Evolutionary conservation across 768 basidiomycete species (phyloP), one percentile per base, ranked within the genome.

Genomic region (Pisolithus marmoratus): DNA sequence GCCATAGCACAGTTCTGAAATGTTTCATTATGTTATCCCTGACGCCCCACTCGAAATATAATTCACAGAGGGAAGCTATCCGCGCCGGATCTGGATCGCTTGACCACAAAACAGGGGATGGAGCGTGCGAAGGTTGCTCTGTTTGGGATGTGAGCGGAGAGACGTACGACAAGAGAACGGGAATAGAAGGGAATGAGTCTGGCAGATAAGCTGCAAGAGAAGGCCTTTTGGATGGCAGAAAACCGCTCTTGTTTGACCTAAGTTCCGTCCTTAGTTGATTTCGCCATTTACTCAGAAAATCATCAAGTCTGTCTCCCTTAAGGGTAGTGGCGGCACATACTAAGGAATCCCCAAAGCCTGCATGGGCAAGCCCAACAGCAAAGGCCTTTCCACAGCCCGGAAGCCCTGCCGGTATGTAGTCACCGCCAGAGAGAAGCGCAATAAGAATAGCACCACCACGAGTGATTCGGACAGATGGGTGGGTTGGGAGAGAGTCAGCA

Each of bases 31-130:
- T 90, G 2, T 82, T 74, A 45, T 90, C 86, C 59, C 77, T 84
- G 46, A 90, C 84, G 0, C 93, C 93, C 93, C 93, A 96, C 63
- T 94, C 93, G 55, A 95, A 95, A 64, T 84, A 87, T 44, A 84
- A 75, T 66, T 96, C 94, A 71, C 92, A 94, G 3, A 84, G 74
- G 9, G 72, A 79, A 0, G 94, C 92, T 15, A 94, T 78, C 49
- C 79, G 81, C 15, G 77, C 78, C 1, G 90, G 70, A 58, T 86
- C 81, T 0, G 87, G 85, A 54, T 91, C 87, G 49, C 68, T 63
- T 31, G 62, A 60, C 79, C 79, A 82, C 17, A 71, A 75, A 2
- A 73, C 63, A 0, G 71, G 43, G 17, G 15, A 75, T 53, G 59
- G 66, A 2, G 70, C 12, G 37, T 23, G 62, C 23, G 19, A 12